Evolutionary conservation across 2,329 filamentous ascomycete species (phyloP).

Genomic region (Cladosporium sp.): DNA sequence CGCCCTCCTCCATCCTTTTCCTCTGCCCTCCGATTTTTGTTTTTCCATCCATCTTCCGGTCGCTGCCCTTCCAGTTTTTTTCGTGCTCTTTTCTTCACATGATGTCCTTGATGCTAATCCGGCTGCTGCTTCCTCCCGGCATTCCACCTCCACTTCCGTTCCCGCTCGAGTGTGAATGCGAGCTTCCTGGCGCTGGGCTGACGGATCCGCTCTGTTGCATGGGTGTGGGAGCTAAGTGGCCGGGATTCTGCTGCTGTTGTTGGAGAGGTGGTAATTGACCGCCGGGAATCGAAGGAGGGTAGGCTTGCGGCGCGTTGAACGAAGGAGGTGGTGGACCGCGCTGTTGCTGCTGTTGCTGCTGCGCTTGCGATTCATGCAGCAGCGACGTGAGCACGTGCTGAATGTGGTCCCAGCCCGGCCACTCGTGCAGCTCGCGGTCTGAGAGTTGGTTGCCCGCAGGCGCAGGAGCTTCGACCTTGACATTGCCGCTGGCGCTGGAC

Average conservation of each 20-base stretch:
- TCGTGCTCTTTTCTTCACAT: conserved; percentile 30
- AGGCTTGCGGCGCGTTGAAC: conserved; percentile 23
- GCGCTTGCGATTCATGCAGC: conserved; percentile 48
- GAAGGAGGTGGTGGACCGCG: conserved; percentile 28
- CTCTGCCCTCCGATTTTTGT: background rate
- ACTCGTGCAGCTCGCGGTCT: conserved; percentile 55
- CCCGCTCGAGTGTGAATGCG: conserved; percentile 22
- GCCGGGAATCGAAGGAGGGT: conserved; percentile 22
- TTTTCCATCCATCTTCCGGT: background rate
- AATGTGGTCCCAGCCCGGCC: conserved; percentile 79
- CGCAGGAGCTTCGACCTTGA: background rate
- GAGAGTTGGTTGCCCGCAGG: conserved; percentile 28
- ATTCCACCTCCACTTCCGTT: conserved; percentile 28
- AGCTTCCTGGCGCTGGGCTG: conserved; percentile 13
- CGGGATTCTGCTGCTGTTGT: background rate
- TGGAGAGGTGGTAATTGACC: background rate
- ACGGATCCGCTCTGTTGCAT: conserved; percentile 7
- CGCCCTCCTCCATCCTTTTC: background rate
- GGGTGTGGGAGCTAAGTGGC: conserved; percentile 2
- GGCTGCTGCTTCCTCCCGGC: conserved; percentile 8
- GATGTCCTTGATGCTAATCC: conserved; percentile 43
- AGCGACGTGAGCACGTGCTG: conserved; percentile 64
- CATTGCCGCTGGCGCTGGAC: background rate
- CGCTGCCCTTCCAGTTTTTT: background rate
- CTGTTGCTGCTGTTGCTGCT: conserved; percentile 22